These are phyloP conservation scores for Zoysia matrella DNA, from an alignment of 202 grass and related monocot species.

Conservation along the genomic window DNA sequence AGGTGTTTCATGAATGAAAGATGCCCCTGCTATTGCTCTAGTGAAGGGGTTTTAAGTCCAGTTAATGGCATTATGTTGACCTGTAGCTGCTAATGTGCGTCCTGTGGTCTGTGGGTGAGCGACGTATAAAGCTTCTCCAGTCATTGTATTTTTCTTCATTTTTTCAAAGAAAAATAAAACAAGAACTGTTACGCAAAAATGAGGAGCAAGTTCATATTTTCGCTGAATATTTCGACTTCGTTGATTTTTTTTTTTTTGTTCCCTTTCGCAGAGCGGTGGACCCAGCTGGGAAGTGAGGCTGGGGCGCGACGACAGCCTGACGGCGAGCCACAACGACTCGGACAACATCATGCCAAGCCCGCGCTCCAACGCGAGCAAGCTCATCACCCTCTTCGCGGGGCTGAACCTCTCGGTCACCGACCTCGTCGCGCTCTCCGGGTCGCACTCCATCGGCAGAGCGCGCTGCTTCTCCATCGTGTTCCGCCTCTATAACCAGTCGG, in stretches of 20 bases:
- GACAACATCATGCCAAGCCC: slow-evolving; percentile 84
- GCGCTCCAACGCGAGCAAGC: slow-evolving; percentile 69
- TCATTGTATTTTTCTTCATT: too few relatives aligned
- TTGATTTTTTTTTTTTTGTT: not conserved
- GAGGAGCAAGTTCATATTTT: too few relatives aligned
- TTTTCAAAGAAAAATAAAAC: not conserved
- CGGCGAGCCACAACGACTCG: slow-evolving; percentile 80
- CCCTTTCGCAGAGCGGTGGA: slow-evolving; percentile 64
- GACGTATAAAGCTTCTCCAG: too few relatives aligned
- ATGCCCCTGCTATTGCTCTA: too few relatives aligned
- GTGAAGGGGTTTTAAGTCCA: too few relatives aligned
- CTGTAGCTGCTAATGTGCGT: too few relatives aligned
- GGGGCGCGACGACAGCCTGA: slow-evolving; percentile 74
- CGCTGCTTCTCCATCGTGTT: slow-evolving; percentile 95
- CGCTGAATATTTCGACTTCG: not conserved
- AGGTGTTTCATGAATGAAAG: too few relatives aligned
- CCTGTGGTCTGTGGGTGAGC: too few relatives aligned
- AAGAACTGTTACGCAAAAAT: not conserved
- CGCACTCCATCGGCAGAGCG: slow-evolving; percentile 81
- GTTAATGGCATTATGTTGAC: too few relatives aligned
- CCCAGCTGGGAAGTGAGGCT: slow-evolving; percentile 88
- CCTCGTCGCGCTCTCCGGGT: slow-evolving; percentile 92
- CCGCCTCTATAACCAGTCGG: slow-evolving; percentile 96
- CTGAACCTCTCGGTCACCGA: slow-evolving; percentile 75
- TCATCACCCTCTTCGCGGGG: slow-evolving; percentile 70